phyloP scores from a whole-genome alignment of 805 yeast genomes.

The Jamesozyma lodderae region DNA sequence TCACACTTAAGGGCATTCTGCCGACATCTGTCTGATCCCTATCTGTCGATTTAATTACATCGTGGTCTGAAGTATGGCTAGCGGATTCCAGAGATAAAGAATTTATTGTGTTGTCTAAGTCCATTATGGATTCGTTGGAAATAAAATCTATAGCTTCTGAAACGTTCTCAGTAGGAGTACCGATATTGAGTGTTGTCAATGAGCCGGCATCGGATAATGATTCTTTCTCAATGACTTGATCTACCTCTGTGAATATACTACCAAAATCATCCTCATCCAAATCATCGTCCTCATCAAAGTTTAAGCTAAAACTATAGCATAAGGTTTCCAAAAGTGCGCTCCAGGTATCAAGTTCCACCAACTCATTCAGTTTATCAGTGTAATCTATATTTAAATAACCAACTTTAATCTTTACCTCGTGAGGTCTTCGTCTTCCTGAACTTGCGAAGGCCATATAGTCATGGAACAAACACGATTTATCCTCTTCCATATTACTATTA shows the following conservation, averaged over 20 bases:
- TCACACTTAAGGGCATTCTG: conserved; percentile 1
- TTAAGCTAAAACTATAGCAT: conserved; percentile 23
- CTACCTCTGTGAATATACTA: conserved; percentile 12
- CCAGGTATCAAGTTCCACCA: conserved; percentile 27
- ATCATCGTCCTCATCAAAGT: conserved; percentile 24
- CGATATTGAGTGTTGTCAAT: conserved; percentile 10
- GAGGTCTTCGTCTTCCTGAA: conserved; percentile 15
- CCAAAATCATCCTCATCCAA: conserved; percentile 1
- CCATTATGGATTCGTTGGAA: too few species aligned
- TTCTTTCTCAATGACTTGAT: conserved; percentile 5
- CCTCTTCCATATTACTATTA: conserved; percentile 19
- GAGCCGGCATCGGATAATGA: conserved; percentile 7
- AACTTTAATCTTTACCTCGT: conserved; percentile 26
- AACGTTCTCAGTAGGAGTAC: conserved; percentile 3
- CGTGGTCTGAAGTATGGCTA: background rate
- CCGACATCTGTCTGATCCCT: background rate
- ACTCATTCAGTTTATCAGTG: conserved; percentile 22
- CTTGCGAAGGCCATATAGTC: conserved; percentile 16
- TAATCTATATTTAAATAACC: conserved; percentile 29
- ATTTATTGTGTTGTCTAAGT: background rate
- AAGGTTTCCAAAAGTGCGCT: conserved; percentile 22
- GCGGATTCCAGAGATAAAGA: conserved; percentile 1
- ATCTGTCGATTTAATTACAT: background rate
- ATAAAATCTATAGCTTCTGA: background rate
- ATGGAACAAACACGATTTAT: conserved; percentile 19